phyloP scores from a whole-genome alignment of 495 filamentous ascomycete species.

The Penicillium chermesinum region DNA sequence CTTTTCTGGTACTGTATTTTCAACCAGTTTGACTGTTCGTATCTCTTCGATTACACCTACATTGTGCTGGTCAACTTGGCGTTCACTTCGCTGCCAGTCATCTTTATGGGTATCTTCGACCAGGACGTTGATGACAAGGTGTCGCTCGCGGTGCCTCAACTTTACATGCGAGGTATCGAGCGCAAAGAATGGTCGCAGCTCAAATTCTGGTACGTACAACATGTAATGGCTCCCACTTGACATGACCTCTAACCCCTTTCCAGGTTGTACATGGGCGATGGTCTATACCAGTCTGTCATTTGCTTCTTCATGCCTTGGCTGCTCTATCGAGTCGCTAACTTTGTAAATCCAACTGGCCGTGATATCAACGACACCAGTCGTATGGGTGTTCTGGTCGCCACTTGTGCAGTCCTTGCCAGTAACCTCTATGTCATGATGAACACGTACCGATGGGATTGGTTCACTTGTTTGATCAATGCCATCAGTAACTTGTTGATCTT shows the following conservation, averaged over 20 bases:
- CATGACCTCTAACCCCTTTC: slow-evolving; percentile 17
- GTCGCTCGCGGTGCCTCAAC: slow-evolving; percentile 87
- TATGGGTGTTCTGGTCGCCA: slow-evolving; percentile 77
- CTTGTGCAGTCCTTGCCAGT: slow-evolving; percentile 71
- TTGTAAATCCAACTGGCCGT: slow-evolving; percentile 62
- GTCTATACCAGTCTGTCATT: slow-evolving; percentile 88
- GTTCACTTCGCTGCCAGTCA: slow-evolving; percentile 93
- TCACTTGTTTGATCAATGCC: slow-evolving; percentile 71
- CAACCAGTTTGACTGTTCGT: slow-evolving; percentile 91
- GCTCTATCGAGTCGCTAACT: slow-evolving; percentile 61
- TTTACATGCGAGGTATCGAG: slow-evolving; percentile 95
- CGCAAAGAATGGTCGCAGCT: slow-evolving; percentile 93
- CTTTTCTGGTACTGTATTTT: slow-evolving; percentile 98
- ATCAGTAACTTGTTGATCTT: slow-evolving; percentile 86
- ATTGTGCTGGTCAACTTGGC: slow-evolving; percentile 93
- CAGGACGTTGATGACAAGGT: slow-evolving; percentile 95
- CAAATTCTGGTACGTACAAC: slow-evolving; percentile 81
- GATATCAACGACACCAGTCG: slow-evolving; percentile 70
- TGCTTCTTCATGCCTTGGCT: slow-evolving; percentile 90
- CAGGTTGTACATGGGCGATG: slow-evolving; percentile 96
- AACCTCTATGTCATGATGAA: slow-evolving; percentile 95
- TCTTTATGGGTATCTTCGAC: slow-evolving; percentile 95
- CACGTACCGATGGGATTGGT: slow-evolving; percentile 96
- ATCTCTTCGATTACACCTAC: slow-evolving; percentile 97
- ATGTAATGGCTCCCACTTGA: background rate